Base-by-base conservation (phyloP, 495 filamentous ascomycete species). In the Talaromyces proteolyticus region DNA sequence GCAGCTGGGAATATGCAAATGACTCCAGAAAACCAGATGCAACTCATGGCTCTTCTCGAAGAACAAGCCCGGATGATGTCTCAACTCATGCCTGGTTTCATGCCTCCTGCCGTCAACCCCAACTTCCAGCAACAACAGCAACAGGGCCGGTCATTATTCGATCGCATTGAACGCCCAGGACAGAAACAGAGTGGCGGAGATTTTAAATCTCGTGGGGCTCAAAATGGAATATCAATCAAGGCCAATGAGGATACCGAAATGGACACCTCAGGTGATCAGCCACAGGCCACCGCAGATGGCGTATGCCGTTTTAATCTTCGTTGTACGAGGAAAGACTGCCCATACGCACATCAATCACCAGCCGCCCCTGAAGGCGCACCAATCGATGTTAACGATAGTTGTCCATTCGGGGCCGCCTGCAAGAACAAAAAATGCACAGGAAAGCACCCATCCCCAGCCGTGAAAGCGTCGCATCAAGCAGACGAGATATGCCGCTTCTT, bases 361-460 rank as follows among this genome's bases (percentile, higher is more conserved):
- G 91, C 87, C 18, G 91, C 92, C 34, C 87, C 88, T 14, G 85
- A 85, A n/a, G 88, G 86, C 19, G 76, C 75, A n/a, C 75, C 82
- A 3, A 69, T 96, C 44, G 94, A 96, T 63, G 69, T 90, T 47
- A 75, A 74, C 29, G 91, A 96, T 59, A 70, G 74, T 24, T 99
- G 93, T 70, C 73, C 83, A 34, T 96, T 83, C 62, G 93, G 91
- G 12, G 89, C 80, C 4, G 88, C 89, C 17, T 99, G 93, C 80
- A 93, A 91, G 65, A 99, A 96, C 70, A 75, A 78, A 36, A 99
- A 99, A 66, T 99, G 93, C 58, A 86, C 86, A 2, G 91, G 81
- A 20, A 84, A 87, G 10, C 93, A 99, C 63, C 93, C 93, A 4
- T 97, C 93, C 17, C 93, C 94, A 10, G 89, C 92, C 8, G 76